Base-by-base conservation (phyloP, 495 filamentous ascomycete genomes). In the Talaromyces trachyspermus region DNA sequence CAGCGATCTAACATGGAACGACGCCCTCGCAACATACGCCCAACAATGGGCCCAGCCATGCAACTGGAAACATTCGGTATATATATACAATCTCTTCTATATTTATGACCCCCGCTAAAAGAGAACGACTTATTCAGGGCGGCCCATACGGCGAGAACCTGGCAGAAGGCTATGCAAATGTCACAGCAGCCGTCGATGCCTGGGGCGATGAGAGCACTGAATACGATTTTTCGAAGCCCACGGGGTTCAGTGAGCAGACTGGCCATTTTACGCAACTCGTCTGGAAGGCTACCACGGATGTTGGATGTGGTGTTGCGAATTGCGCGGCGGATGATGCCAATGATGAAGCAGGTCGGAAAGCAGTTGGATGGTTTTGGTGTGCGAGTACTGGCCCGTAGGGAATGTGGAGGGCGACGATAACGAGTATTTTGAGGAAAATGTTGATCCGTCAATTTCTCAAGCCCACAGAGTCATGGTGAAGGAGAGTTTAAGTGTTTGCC, bases 191-290 rank as follows among this genome's bases (percentile, higher is more conserved):
- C 12, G 72, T 91, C 19, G 74, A 75, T 29, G 75, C 69, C 17
- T 92, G 86, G 86, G 85, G 75, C 10, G 54, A 78, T 50, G 88
- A 92, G 62, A 50, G 74, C 10, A 43, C 51, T 0, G 23, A 64
- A 5, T 91, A 89, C 54, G 58, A 88, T 50, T 88, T 75, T 62
- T 10, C 54, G 0, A 54, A 65, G 3, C 65, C 71, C 6, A 70
- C 75, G 0, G 72, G 68, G 0, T 89, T 85, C 59, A 65, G 50
- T 6, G 73, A 85, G 49, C 54, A 63, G 14, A 89, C 86, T n/a
- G 88, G 86, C 0, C 87, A 94, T 64, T 94, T 88, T 61, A 88
- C 87, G 20, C 86, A 90, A 69, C 59, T 94, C 35, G 86, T 91
- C 1, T 94, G 88, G 88, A 79, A 76, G 60, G 66, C 69, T 26